Conservation (phyloP, 2,329 filamentous ascomycete genomes). For the Trichoderma aggressivum region DNA sequence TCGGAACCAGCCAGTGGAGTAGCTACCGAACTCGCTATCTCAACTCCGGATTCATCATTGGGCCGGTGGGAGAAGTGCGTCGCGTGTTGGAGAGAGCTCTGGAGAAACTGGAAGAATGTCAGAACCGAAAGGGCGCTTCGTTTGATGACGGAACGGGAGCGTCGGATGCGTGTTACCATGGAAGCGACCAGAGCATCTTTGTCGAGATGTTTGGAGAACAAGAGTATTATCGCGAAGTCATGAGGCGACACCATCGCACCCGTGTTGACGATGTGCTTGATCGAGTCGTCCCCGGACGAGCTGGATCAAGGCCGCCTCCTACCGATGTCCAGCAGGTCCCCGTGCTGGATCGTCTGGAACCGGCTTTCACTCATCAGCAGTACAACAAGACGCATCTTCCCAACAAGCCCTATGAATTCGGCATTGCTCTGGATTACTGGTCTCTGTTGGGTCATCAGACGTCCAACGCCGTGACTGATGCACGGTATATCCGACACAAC, state of each 20-base stretch:
- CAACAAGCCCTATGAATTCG: constrained; percentile 26
- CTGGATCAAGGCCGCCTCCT: constrained; percentile 23
- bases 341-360: constrained; percentile 26
- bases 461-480: constrained; percentile 25
- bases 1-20: constrained; percentile 21
- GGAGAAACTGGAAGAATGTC: constrained; percentile 25
- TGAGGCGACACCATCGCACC: constrained; percentile 28
- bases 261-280: constrained; percentile 24
- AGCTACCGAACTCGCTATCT: constrained; percentile 29
- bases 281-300: constrained; percentile 21
- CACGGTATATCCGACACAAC: constrained; percentile 26
- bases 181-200: constrained; percentile 31
- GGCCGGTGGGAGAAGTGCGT: constrained; percentile 26
- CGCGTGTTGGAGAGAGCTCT: constrained; percentile 25
- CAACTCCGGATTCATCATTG: constrained; percentile 28
- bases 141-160: constrained; percentile 21
- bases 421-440: constrained; percentile 31
- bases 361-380: constrained; percentile 26
- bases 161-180: constrained; percentile 24
- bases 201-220: constrained; percentile 31
- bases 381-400: constrained; percentile 22
- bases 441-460: constrained; percentile 28
- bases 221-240: constrained; percentile 30
- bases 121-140: background rate
- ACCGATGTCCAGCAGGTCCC: constrained; percentile 20